Evolutionary conservation across 2,329 filamentous ascomycete genomes (phyloP).

Genomic region (Aspergillus intermedius): DNA sequence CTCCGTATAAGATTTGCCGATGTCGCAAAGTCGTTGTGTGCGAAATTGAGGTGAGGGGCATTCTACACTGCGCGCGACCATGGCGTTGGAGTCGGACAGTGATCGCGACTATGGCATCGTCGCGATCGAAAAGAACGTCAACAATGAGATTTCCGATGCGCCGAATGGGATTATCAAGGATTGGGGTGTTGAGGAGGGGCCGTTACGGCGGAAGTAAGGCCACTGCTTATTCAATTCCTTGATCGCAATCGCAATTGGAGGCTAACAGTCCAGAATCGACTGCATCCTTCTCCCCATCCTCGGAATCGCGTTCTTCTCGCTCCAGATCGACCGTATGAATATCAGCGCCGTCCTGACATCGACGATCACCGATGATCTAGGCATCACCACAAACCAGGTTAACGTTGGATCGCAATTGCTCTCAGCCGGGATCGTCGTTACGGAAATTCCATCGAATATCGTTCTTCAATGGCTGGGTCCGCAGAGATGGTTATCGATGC

Average conservation of each 20-base stretch:
- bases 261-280: conserved; percentile 16
- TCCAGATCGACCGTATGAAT: conserved; percentile 32
- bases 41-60: too few relatives aligned
- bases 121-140: background rate
- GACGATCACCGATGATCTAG: conserved; percentile 46
- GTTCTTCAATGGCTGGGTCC: conserved; percentile 49
- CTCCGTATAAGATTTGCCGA: too few relatives aligned
- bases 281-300: conserved; percentile 24
- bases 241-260: background rate
- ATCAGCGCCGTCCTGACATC: conserved; percentile 50
- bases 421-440: conserved; percentile 45
- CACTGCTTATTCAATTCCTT: background rate
- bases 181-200: conserved; percentile 17
- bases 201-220: conserved; percentile 17
- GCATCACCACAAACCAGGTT: conserved; percentile 47
- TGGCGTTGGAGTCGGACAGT: background rate
- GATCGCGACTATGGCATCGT: background rate
- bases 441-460: conserved; percentile 47
- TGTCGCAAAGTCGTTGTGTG: too few relatives aligned
- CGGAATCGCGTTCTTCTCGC: conserved; percentile 22
- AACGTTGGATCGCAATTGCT: conserved; percentile 51
- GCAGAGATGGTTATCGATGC: conserved; percentile 48
- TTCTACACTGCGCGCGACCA: too few relatives aligned
- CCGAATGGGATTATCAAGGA: conserved; percentile 17
- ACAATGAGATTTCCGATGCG: conserved; percentile 4